phyloP scores from a whole-genome alignment of 2,329 filamentous ascomycete genomes.

The Colletotrichum incanum region DNA sequence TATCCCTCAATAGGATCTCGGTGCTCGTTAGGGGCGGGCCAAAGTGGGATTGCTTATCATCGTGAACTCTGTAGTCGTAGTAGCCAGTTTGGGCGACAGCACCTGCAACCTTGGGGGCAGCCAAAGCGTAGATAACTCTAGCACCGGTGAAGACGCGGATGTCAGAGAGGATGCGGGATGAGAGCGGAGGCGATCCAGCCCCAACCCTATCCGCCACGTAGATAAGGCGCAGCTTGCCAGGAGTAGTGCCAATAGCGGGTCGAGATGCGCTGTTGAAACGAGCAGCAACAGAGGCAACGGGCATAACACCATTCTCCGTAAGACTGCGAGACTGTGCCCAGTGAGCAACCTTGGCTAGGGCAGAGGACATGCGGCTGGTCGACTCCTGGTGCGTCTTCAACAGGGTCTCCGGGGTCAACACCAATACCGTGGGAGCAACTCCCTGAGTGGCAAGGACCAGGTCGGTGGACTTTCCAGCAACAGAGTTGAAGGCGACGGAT shows the following conservation, averaged over 20 bases:
- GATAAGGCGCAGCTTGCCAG: conserved; percentile 85
- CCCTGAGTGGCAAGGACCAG: conserved; percentile 81
- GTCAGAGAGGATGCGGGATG: conserved; percentile 81
- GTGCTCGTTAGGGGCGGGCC: conserved; percentile 85
- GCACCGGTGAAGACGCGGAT: conserved; percentile 86
- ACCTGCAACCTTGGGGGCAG: conserved; percentile 87
- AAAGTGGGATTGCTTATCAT: conserved; percentile 75
- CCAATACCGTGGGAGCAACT: conserved; percentile 85
- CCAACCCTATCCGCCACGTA: conserved; percentile 84
- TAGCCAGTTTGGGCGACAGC: conserved; percentile 89
- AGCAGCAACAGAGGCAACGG: conserved; percentile 74
- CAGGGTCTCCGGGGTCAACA: conserved; percentile 83
- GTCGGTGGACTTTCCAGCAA: conserved; percentile 81
- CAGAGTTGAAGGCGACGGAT: conserved; percentile 90
- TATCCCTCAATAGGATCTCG: conserved; percentile 82
- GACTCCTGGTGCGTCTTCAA: conserved; percentile 77
- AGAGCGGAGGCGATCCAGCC: conserved; percentile 74
- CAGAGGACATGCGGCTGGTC: conserved; percentile 71
- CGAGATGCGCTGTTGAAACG: conserved; percentile 59
- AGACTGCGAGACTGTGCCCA: conserved; percentile 80
- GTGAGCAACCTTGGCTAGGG: conserved; percentile 78
- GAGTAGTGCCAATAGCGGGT: conserved; percentile 72
- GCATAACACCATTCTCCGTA: conserved; percentile 80
- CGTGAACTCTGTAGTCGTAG: conserved; percentile 83
- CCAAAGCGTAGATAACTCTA: conserved; percentile 87